Conservation (phyloP, 2,329 filamentous ascomycete species). For the Penicillium sp. region DNA sequence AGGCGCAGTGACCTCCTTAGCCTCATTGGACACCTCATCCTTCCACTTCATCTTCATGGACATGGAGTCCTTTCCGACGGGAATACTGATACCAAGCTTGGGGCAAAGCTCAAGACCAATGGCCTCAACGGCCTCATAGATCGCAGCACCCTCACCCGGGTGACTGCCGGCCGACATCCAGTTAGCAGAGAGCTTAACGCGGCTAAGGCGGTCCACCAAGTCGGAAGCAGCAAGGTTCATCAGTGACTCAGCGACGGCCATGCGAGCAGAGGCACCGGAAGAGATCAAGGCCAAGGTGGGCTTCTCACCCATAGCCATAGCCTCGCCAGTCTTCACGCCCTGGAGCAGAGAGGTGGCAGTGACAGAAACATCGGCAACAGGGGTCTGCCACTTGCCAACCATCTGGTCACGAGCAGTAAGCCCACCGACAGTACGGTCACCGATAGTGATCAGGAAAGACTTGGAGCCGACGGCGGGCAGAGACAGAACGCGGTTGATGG, state of each 20-base stretch:
- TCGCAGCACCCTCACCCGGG: constrained; percentile 82
- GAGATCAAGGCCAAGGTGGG: constrained; percentile 86
- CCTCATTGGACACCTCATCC: constrained; percentile 62
- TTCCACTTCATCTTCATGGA: constrained; percentile 99
- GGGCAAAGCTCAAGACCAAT: constrained; percentile 92
- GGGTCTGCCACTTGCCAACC: constrained; percentile 94
- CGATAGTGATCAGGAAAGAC: constrained; percentile 95
- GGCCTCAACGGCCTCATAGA: constrained; percentile 91
- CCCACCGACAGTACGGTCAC: constrained; percentile 86
- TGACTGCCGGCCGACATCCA: constrained; percentile 99
- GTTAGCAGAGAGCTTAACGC: constrained; percentile 88
- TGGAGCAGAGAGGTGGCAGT: constrained; percentile 76
- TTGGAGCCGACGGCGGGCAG: constrained; percentile 94
- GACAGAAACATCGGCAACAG: constrained; percentile 90
- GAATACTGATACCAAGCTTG: constrained; percentile 84
- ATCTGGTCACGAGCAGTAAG: constrained; percentile 88
- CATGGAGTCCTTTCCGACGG: constrained; percentile 96
- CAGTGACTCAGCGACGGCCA: constrained; percentile 92
- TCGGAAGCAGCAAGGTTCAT: constrained; percentile 87
- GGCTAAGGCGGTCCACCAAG: constrained; percentile 68
- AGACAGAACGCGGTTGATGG: constrained; percentile 75
- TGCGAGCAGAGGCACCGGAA: constrained; percentile 83
- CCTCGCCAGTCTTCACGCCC: constrained; percentile 77
- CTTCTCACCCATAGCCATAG: constrained; percentile 97
- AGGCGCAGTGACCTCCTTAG: constrained; percentile 86